These are phyloP conservation scores for Aspergillus candidus DNA, from an alignment of 2,329 filamentous ascomycete genomes.

Conservation along the genomic window DNA sequence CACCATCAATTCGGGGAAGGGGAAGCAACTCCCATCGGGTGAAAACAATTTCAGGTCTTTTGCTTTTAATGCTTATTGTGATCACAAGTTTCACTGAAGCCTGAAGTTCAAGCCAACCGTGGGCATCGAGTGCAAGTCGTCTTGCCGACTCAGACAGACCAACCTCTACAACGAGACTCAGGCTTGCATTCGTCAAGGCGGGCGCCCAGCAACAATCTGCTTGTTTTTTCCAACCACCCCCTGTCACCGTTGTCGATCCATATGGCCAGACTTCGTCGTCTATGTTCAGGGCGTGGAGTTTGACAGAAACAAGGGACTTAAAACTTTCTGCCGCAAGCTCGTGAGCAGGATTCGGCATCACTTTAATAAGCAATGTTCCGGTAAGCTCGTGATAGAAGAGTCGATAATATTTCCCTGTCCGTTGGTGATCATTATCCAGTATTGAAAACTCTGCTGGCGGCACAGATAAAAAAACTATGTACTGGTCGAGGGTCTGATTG, in stretches of 20 bases:
- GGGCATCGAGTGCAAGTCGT: constrained; percentile 15
- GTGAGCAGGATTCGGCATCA: constrained; percentile 11
- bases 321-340: constrained; percentile 13
- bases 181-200: constrained; percentile 7
- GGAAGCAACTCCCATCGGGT: constrained; percentile 12
- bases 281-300: constrained; percentile 11
- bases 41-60: constrained; percentile 13
- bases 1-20: constrained; percentile 9
- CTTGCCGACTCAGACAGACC: constrained; percentile 13
- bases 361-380: constrained; percentile 13
- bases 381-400: constrained; percentile 14
- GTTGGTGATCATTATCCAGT: constrained; percentile 15
- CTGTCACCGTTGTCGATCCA: constrained; percentile 13
- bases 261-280: constrained; percentile 8
- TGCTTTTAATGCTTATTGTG: constrained; percentile 14
- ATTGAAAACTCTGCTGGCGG: constrained; percentile 8
- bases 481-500: constrained; percentile 15
- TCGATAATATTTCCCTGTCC: constrained; percentile 12
- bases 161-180: constrained; percentile 15
- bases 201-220: constrained; percentile 17
- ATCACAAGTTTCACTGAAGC: constrained; percentile 15
- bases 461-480: constrained; percentile 14
- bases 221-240: constrained; percentile 17
- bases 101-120: constrained; percentile 13
- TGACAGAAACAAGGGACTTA: constrained; percentile 8